Conservation (phyloP, 345 rosid genomes). For the Citrus cavaleriei region DNA sequence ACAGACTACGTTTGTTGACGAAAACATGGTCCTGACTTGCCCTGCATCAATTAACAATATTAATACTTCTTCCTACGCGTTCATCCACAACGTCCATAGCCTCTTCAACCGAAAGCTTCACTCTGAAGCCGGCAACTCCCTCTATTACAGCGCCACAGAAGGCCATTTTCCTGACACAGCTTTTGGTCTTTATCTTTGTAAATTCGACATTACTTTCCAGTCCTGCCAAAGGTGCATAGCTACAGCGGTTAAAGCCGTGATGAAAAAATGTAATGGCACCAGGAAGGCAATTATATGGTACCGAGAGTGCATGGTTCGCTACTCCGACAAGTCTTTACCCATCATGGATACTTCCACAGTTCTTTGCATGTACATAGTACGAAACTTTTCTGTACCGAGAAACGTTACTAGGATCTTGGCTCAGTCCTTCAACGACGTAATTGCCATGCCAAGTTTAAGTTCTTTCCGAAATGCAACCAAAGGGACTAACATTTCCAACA, state of each 20-base stretch:
- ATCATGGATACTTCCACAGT: background rate
- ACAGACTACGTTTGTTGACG: background rate
- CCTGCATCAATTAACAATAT: background rate
- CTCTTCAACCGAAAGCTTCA: background rate
- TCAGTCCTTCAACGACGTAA: background rate
- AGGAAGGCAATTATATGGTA: conserved; percentile 30
- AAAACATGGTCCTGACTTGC: background rate
- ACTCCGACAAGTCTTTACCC: conserved; percentile 15
- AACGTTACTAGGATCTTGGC: background rate
- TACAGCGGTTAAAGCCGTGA: background rate
- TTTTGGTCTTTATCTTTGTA: conserved; percentile 20
- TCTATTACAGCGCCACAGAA: background rate
- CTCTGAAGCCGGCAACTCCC: background rate
- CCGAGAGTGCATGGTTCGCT: conserved; percentile 28
- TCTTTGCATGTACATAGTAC: background rate
- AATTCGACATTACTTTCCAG: background rate
- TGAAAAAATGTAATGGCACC: conserved; percentile 18
- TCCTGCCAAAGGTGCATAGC: conserved; percentile 18
- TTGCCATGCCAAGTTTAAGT: background rate
- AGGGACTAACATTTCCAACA: background rate
- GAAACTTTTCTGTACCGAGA: background rate
- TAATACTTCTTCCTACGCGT: background rate
- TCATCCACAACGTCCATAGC: background rate
- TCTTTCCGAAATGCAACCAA: background rate
- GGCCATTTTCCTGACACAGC: conserved; percentile 5